These are phyloP conservation scores for Gossypium aridum DNA, from an alignment of 441 rosid species.

Conservation along the genomic window DNA sequence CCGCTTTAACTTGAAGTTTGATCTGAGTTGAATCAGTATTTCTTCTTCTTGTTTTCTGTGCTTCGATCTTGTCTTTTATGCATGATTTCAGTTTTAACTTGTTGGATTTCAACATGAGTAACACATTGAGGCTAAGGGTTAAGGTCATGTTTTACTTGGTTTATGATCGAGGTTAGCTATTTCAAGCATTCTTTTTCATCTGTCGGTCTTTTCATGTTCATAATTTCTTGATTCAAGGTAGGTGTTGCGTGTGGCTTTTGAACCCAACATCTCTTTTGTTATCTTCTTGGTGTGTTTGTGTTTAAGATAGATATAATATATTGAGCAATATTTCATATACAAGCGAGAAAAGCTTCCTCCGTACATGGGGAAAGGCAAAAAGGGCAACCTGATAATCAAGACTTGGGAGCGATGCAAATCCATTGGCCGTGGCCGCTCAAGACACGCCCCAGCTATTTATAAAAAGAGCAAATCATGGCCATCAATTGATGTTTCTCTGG, in stretches of 20 bases:
- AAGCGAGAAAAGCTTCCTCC: not conserved
- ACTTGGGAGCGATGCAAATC: slow-evolving; percentile 65
- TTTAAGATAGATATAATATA: not conserved
- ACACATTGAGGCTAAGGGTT: slow-evolving; percentile 39
- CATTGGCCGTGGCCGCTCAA: slow-evolving; percentile 24
- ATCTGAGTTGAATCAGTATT: not conserved
- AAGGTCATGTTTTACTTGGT: slow-evolving; percentile 33
- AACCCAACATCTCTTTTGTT: slow-evolving; percentile 14
- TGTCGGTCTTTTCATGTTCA: not conserved
- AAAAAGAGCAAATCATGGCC: slow-evolving; percentile 46
- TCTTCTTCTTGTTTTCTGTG: not conserved
- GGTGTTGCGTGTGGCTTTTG: slow-evolving; percentile 18
- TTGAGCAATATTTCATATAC: not conserved
- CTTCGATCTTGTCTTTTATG: not conserved
- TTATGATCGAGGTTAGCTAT: slow-evolving; percentile 48
- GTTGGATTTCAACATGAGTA: slow-evolving; percentile 30
- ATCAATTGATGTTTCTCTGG: not conserved
- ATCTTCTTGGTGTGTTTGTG: not conserved
- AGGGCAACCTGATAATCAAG: slow-evolving; percentile 33
- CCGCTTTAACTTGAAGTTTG: not conserved
- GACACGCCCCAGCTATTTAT: not conserved
- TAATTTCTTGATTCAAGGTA: slow-evolving; percentile 5
- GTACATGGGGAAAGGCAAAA: not conserved
- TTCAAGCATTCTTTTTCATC: not conserved
- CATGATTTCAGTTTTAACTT: not conserved